A percentile compares a stretch with the other conserved stretches of the same genome.
phyloP scores from a whole-genome alignment of 805 yeast genomes.

The Cyberlindnera misumaiensis region DNA sequence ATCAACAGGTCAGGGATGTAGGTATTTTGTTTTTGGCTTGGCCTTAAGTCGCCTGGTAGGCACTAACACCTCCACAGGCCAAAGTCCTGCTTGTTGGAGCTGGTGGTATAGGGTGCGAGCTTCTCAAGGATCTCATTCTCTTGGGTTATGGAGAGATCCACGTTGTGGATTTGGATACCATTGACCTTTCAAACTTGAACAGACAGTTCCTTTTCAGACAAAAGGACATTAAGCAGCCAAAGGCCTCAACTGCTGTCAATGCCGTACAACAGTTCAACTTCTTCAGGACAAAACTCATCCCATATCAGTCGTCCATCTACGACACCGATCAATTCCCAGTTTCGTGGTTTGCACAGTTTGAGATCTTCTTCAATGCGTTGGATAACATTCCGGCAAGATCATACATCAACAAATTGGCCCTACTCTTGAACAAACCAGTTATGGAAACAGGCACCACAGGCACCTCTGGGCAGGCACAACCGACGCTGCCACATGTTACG shows the following conservation, averaged over 20 bases:
- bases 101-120: constrained; percentile 95
- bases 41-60: too few species aligned
- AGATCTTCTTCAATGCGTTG: constrained; percentile 80
- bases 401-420: constrained; percentile 78
- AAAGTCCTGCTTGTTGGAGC: constrained; percentile 86
- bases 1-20: constrained; percentile 10
- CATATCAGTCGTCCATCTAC: constrained; percentile 87
- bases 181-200: constrained; percentile 86
- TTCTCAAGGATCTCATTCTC: constrained; percentile 70
- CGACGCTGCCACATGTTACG: constrained; percentile 71
- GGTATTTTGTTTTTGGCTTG: neutral
- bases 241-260: constrained; percentile 75
- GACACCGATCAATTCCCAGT: constrained; percentile 65
- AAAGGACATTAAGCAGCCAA: constrained; percentile 84
- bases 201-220: constrained; percentile 88
- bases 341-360: constrained; percentile 72
- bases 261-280: constrained; percentile 75
- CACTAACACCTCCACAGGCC: constrained; percentile 21
- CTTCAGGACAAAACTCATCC: constrained; percentile 50
- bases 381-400: constrained; percentile 91
- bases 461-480: constrained; percentile 88
- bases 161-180: constrained; percentile 91
- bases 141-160: constrained; percentile 84
- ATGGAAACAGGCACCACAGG: constrained; percentile 97
- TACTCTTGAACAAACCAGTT: constrained; percentile 66